Percentiles rank a stretch among this genome's conserved stretches.
phyloP scores from a whole-genome alignment of 345 rosid species.

The Pistacia atlantica region DNA sequence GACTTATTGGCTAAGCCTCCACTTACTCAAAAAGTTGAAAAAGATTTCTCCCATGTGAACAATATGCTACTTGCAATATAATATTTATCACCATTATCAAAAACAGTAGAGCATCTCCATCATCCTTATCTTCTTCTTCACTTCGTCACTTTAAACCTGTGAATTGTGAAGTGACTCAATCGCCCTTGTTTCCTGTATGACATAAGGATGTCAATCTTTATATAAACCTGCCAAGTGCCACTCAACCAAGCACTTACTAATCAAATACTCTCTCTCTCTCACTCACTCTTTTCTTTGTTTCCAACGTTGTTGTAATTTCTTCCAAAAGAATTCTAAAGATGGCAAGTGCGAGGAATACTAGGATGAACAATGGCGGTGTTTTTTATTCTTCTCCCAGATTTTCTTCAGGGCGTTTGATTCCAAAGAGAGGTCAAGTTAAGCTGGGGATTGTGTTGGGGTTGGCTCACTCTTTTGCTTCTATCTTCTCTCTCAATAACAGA shows the following conservation, averaged over 20 bases:
- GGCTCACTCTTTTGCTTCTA: constrained; percentile 49
- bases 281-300: background rate
- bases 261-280: background rate
- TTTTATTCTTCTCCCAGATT: background rate
- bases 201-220: background rate
- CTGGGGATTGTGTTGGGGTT: constrained; percentile 46
- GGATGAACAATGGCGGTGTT: constrained; percentile 8
- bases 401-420: constrained; percentile 37
- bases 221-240: background rate
- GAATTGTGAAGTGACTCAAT: background rate
- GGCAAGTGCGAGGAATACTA: background rate
- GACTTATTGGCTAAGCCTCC: too few species aligned
- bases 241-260: background rate
- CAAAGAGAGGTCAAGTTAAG: constrained; percentile 53
- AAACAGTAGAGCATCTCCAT: background rate
- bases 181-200: background rate
- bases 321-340: background rate
- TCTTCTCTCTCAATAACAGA: constrained; percentile 28
- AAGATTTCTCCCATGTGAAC: background rate
- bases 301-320: too few species aligned
- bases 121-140: background rate
- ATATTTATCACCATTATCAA: background rate
- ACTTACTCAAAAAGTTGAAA: background rate
- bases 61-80: background rate
- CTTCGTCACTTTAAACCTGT: background rate